phyloP scores from a whole-genome alignment of 1,284 basidiomycete genomes.

The Ceratobasidium papillatum region DNA sequence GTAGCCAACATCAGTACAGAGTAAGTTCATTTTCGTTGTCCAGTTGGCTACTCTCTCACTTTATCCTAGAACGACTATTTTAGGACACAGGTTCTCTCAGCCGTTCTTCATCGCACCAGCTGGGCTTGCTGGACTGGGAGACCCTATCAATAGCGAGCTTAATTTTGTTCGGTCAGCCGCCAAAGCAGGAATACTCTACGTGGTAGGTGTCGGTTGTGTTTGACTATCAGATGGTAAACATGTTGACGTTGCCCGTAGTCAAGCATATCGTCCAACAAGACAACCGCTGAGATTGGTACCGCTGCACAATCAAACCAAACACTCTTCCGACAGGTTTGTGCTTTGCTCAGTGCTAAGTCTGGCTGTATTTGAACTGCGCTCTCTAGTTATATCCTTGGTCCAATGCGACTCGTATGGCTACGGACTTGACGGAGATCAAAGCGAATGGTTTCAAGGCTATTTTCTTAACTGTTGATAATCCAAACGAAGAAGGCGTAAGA shows the following conservation, averaged over 20 bases:
- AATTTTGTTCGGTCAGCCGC: constrained; percentile 49
- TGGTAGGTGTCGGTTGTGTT: constrained; percentile 50
- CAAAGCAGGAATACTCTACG: constrained; percentile 48
- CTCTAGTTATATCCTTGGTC: constrained; percentile 47
- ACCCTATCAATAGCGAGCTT: constrained; percentile 46
- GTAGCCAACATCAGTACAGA: constrained; percentile 46
- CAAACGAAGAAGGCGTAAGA: constrained; percentile 49
- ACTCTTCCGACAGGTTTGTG: constrained; percentile 50
- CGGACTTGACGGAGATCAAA: constrained; percentile 49
- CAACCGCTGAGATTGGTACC: constrained; percentile 49
- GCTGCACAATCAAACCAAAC: constrained; percentile 46
- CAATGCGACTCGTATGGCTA: constrained; percentile 46
- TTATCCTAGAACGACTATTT: constrained; percentile 48
- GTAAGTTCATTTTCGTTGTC: too few species aligned
- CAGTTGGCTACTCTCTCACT: too few species aligned
- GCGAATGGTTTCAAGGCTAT: constrained; percentile 50
- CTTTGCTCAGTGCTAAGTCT: neutral
- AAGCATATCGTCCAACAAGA: constrained; percentile 50
- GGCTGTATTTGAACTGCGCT: neutral
- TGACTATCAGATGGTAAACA: too few species aligned
- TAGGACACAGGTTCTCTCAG: constrained; percentile 49
- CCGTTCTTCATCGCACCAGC: constrained; percentile 51
- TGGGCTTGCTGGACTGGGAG: constrained; percentile 48
- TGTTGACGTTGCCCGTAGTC: too few species aligned
- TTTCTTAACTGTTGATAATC: constrained; percentile 52